Percentiles rank a stretch among this genome's conserved stretches.
phyloP scores from a whole-genome alignment of 176 grass and related monocot genomes.

The Otatea glauca region DNA sequence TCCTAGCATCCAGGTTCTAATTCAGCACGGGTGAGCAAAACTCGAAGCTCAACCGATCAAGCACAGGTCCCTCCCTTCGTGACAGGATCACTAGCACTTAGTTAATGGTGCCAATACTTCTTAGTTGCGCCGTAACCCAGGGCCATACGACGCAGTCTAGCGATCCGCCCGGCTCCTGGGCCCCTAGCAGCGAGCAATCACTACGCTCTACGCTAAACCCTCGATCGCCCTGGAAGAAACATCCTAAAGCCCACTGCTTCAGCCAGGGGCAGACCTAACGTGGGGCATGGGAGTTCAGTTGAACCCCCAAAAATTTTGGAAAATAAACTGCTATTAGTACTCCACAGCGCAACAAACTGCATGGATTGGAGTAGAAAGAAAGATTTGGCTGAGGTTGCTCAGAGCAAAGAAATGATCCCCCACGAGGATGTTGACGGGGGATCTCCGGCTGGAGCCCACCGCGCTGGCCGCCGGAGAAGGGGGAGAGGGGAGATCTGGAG shows the following conservation, averaged over 20 bases:
- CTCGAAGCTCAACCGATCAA: slow-evolving; percentile 14
- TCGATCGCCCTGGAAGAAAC: neutral
- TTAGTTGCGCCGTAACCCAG: slow-evolving; percentile 7
- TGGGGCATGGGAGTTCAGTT: too few species aligned
- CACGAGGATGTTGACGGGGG: too few species aligned
- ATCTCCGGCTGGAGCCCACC: too few species aligned
- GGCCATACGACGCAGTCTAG: neutral
- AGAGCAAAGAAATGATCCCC: too few species aligned
- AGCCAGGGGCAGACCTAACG: too few species aligned
- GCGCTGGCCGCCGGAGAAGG: too few species aligned
- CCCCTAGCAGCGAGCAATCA: slow-evolving; percentile 3
- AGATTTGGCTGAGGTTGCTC: too few species aligned
- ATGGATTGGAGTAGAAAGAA: too few species aligned
- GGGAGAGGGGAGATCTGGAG: too few species aligned
- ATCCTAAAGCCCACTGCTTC: neutral
- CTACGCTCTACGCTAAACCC: neutral
- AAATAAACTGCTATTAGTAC: too few species aligned
- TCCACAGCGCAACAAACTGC: too few species aligned
- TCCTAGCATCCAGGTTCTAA: neutral
- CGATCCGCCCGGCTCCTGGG: neutral
- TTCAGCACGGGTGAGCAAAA: neutral
- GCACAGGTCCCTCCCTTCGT: neutral
- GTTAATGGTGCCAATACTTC: neutral
- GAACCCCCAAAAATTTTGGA: too few species aligned
- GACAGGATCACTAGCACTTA: neutral